Evolutionary conservation across 352 stramenopile species (phyloP), one percentile per base, ranked within the genome.

Genomic region (Elongisporangium undulatum): DNA sequence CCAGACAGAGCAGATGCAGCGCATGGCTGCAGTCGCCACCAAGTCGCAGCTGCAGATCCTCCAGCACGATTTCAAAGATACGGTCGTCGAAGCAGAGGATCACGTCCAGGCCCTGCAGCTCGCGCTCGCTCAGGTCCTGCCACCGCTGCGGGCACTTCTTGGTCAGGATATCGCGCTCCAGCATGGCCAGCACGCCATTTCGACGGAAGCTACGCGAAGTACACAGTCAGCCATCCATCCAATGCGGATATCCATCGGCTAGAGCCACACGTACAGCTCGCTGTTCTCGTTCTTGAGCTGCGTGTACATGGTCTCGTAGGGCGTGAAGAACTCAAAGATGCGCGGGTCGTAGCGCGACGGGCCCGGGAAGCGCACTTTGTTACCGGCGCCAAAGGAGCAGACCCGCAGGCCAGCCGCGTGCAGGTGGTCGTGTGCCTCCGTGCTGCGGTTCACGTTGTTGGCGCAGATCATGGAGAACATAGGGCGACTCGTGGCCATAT

Each of bases 371-470:
- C 82, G 82, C 59, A 96, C 85, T 64, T 90, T 91, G 67, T 92
- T 95, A 53, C 86, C 87, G 48, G 85, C 85, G 55, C 88, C 88
- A 53, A 93, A 95, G 24, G 79, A 93, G 51, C 82, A 90, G 29
- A 96, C 88, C 52, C 84, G 76, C 24, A 96, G 67, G 0, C 87
- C 87, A 16, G 76, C 83, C 0, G 82, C 82, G 48, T 92, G 76
- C 24, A 96, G 71, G 54, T 92, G 80, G 63, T 94, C 85, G 55
- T 96, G 88, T 20, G 88, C 88, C 69, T 95, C 88, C 5, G 90
- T 96, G 72, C 82, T 94, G 53, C 88, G 83, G 67, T 96, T 96
- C 55, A 96, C 89, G 72, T 96, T 96, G 78, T 94, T 95, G 49
- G 87, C 85, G 71, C 88, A 96, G 22, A 95, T 67, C 81, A 96